phyloP scores from a whole-genome alignment of 108 stramenopile species.

The Parietichytrium sp. region DNA sequence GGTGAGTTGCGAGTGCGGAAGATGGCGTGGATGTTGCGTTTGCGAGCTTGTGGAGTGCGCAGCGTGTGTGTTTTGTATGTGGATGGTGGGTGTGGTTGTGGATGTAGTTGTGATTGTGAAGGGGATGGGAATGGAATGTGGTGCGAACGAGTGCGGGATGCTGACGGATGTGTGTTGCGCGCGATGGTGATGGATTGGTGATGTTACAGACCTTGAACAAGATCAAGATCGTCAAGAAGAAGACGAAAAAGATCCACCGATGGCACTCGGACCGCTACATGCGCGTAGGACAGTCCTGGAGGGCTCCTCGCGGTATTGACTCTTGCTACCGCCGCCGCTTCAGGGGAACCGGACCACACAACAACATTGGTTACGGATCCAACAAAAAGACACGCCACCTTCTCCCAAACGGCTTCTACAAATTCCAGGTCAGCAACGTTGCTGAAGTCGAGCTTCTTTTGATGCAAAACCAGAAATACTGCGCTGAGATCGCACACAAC shows the following conservation, averaged over 20 bases:
- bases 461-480: slow-evolving; percentile 99
- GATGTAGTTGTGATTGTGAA: too few relatives aligned
- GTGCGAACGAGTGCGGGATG: too few relatives aligned
- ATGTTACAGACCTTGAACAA: slow-evolving; percentile 48
- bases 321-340: slow-evolving; percentile 98
- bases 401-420: slow-evolving; percentile 96
- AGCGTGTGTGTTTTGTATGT: too few relatives aligned
- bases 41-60: too few relatives aligned
- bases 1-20: too few relatives aligned
- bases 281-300: slow-evolving; percentile 93
- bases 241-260: slow-evolving; percentile 98
- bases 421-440: slow-evolving; percentile 92
- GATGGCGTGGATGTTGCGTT: too few relatives aligned
- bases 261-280: slow-evolving; percentile 94
- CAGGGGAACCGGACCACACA: slow-evolving; percentile 96
- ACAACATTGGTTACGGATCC: slow-evolving; percentile 96
- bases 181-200: too few relatives aligned
- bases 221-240: slow-evolving; percentile 98
- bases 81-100: too few relatives aligned
- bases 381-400: slow-evolving; percentile 95
- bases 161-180: too few relatives aligned
- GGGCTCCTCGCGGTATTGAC: slow-evolving; percentile 99
- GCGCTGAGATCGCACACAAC: slow-evolving; percentile 92
- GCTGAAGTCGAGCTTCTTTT: slow-evolving; percentile 96
- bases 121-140: too few relatives aligned